Conservation (phyloP, 2,329 filamentous ascomycete genomes). For the Neodidymelliopsis sp. region DNA sequence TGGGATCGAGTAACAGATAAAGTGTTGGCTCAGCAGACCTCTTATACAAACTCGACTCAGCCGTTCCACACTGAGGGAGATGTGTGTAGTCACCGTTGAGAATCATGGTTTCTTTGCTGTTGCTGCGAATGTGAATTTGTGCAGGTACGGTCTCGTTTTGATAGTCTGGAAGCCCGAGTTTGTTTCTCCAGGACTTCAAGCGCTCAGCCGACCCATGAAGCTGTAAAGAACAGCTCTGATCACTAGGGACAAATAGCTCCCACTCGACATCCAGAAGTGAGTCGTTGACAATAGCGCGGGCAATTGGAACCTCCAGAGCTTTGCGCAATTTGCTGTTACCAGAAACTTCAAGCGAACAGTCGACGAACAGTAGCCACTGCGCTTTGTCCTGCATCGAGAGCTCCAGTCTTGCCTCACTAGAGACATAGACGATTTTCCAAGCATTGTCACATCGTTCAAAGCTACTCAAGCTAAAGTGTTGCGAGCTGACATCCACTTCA, state of each 20-base stretch:
- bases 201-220: slow-evolving; percentile 30
- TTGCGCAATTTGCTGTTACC: slow-evolving; percentile 52
- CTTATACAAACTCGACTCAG: slow-evolving; percentile 63
- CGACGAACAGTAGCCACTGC: slow-evolving; percentile 58
- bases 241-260: slow-evolving; percentile 32
- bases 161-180: slow-evolving; percentile 49
- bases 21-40: slow-evolving; percentile 46
- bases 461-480: slow-evolving; percentile 23
- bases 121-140: slow-evolving; percentile 51
- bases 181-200: slow-evolving; percentile 48
- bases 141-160: slow-evolving; percentile 54
- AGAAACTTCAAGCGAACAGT: slow-evolving; percentile 49
- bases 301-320: slow-evolving; percentile 44
- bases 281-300: slow-evolving; percentile 19
- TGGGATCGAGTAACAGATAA: slow-evolving; percentile 67
- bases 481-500: slow-evolving; percentile 14
- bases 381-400: slow-evolving; percentile 49
- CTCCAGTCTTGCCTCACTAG: slow-evolving; percentile 49
- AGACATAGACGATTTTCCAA: slow-evolving; percentile 56
- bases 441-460: slow-evolving; percentile 36
- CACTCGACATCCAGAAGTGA: slow-evolving; percentile 31
- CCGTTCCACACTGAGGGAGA: slow-evolving; percentile 65
- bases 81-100: slow-evolving; percentile 61
- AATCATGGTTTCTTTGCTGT: slow-evolving; percentile 35
- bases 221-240: slow-evolving; percentile 12